Percentiles rank a stretch among this genome's conserved stretches.
Evolutionary conservation across 73 alveolate genomes (phyloP).

Genomic region (Blepharisma stoltei): DNA sequence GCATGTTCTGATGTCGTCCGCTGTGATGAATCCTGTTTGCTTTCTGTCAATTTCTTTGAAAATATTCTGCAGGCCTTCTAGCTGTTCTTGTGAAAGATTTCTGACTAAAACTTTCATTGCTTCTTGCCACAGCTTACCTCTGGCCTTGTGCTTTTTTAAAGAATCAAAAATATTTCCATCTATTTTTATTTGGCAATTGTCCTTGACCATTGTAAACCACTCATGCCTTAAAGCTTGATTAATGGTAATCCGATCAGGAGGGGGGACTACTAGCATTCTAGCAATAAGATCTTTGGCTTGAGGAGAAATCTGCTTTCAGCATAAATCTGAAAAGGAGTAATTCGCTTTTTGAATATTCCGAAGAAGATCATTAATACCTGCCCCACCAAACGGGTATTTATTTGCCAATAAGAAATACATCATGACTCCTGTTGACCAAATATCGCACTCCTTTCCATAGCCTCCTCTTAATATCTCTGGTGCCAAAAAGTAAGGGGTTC

Average conservation of each 20-base stretch:
- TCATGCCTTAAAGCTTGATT: constrained; percentile 65
- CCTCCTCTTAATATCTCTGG: constrained; percentile 33
- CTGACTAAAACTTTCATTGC: constrained; percentile 34
- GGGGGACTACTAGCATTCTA: constrained; percentile 59
- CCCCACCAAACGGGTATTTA: constrained; percentile 24
- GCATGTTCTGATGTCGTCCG: neutral
- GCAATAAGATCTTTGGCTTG: constrained; percentile 61
- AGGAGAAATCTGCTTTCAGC: constrained; percentile 48
- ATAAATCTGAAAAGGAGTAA: neutral
- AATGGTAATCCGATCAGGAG: constrained; percentile 43
- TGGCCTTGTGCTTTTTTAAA: constrained; percentile 10
- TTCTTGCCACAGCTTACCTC: constrained; percentile 15
- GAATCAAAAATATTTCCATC: constrained; percentile 4
- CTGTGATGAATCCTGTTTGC: constrained; percentile 28
- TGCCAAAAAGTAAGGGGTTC: constrained; percentile 33
- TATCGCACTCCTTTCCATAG: constrained; percentile 37
- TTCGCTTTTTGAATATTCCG: neutral
- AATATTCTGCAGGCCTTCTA: constrained; percentile 18
- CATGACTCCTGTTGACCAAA: constrained; percentile 36
- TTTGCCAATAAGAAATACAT: constrained; percentile 24
- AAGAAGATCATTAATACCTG: neutral
- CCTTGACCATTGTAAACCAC: constrained; percentile 41
- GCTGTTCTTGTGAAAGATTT: constrained; percentile 1
- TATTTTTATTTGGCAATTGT: neutral
- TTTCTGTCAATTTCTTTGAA: constrained; percentile 21